Base-by-base conservation (phyloP, 192 early-diverging fungal species). In the Dispira simplex region DNA sequence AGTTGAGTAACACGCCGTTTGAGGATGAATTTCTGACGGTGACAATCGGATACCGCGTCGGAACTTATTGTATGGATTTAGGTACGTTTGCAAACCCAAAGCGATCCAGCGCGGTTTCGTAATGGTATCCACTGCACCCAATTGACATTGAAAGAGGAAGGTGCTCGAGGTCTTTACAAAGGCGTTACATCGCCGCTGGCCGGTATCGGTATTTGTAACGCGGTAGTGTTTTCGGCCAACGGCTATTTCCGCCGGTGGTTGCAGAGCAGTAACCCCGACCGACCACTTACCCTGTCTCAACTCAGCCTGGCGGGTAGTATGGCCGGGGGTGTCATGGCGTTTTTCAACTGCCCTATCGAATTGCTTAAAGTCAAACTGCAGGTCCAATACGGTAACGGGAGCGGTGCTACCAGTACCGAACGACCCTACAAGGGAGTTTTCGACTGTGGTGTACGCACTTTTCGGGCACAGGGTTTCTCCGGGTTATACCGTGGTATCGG, bases 201-300 rank as follows among this genome's bases (percentile, higher is more conserved):
- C 56, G 86, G 86, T 21, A 82, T 83, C 53, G 86, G 86, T 44
- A 73, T 87, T 20, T 85, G 83, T 66, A 87, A 87, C 77, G 83
- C 84, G 3, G 81, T 86, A 28, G 62, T 87, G 46, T 87, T 87
- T 70, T 72, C 79, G 62, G 75, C 80, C 46, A 86, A 87, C 63
- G 81, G 79, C 23, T 65, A 73, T 9, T 84, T 86, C 55, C 75
- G 83, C 23, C 73, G 77, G 21, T 64, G 81, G 64, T 63, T 87
- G 8, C 77, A 76, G 39, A 73, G 71, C 11, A 77, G 68, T 20
- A 71, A 81, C 44, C 67, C 67, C 44, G 67, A 47, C 14, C 73
- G 76, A 47, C 46, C 49, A 13, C 25, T 52, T 57, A 60, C 64
- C 27, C 44, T 74, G 69, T 70, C 67, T 23, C 67, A 85, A 71